These are phyloP conservation scores for Ambrosia trifida DNA, from an alignment of 129 eudicot genomes.

Conservation along the genomic window DNA sequence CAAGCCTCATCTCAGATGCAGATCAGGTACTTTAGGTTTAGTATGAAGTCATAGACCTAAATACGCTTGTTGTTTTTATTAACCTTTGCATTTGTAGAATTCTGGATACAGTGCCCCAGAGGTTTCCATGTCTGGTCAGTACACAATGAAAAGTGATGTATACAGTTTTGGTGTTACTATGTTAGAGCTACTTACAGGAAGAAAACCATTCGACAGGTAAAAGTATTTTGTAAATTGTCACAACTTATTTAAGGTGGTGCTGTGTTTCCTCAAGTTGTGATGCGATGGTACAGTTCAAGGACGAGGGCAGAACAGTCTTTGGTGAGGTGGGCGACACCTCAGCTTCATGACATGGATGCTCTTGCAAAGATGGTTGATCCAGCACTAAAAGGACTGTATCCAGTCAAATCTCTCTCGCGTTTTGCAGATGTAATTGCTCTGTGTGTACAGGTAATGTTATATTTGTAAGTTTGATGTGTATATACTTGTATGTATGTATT, in stretches of 20 bases:
- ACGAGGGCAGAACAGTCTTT: constrained; percentile 64
- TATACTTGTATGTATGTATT: background rate
- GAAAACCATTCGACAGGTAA: constrained; percentile 67
- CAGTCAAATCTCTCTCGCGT: constrained; percentile 74
- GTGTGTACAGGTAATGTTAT: constrained; percentile 52
- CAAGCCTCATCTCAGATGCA: constrained; percentile 71
- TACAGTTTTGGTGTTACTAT: constrained; percentile 73
- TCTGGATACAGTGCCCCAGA: constrained; percentile 66
- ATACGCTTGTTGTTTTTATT: background rate
- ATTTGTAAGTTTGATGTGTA: background rate
- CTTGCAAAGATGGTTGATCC: constrained; percentile 82
- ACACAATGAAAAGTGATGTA: constrained; percentile 61
- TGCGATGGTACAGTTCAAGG: constrained; percentile 43
- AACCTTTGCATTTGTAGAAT: constrained; percentile 24
- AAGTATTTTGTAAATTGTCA: background rate
- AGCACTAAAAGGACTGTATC: constrained; percentile 63
- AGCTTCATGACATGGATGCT: constrained; percentile 88
- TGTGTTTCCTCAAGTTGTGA: background rate
- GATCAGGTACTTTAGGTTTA: constrained; percentile 61
- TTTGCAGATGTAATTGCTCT: constrained; percentile 72
- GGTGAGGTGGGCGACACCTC: constrained; percentile 72
- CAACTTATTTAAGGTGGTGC: background rate
- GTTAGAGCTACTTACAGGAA: constrained; percentile 71
- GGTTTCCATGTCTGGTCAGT: constrained; percentile 50
- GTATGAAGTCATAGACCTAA: background rate